Conservation (phyloP, 176 grass and related monocot genomes). For the Hordeum vulgare region MorexV3_pseudomolecules_assembly NC_058519.1:634864037-634864536, state of each 20-base stretch:
- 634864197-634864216: background rate
- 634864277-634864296: constrained; percentile 10
- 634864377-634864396: constrained; percentile 9
- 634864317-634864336: background rate
- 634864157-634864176: background rate
- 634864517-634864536: background rate
- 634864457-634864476: background rate
- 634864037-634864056: background rate
- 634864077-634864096: too few species aligned
- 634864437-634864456: constrained; percentile 12
- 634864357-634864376: background rate
- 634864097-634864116: background rate
- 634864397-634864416: background rate
- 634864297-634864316: background rate
- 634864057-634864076: background rate
- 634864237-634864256: background rate
- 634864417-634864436: background rate
- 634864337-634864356: constrained; percentile 10
- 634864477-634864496: background rate
- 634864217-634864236: background rate
- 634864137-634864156: background rate
- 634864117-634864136: background rate
- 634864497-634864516: background rate
- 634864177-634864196: background rate
- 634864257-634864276: background rate